Evolutionary conservation across 75 land plant species (phyloP), one percentile per base, ranked within the genome.

Genomic region (Larix kaempferi): DNA sequence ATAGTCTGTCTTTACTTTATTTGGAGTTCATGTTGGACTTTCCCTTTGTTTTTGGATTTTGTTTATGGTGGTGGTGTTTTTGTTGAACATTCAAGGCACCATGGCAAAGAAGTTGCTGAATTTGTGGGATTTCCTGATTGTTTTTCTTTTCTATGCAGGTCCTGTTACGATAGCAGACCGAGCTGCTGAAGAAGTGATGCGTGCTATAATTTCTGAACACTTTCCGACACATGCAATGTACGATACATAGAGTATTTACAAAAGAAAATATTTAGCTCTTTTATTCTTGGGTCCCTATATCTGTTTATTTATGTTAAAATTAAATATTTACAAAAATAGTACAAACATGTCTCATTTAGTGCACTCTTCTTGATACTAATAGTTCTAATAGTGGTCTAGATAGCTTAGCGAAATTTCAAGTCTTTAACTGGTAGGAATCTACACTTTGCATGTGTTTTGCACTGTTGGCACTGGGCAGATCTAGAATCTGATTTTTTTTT

Each of bases 121-220:
- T 49, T 49, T 11, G 54, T 49, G 54, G 54, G 54, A 1, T 11
- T 11, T 49, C 12, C 54, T 49, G 54, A 49, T 49, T 11, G 2
- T 49, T 49, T 49, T 49, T 49, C 54, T 49, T 11, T 49, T 49
- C 54, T 49, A 10, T 82, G 76, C 77, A 96, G 99, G 99, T 78
- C 99, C 99, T 78, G 99, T 96, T 22, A 96, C 99, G 35, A 92
- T 96, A 65, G 99, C 98, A 56, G 99, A 96, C 72, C 86, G 83
- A 65, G 82, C 84, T 64, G 99, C 95, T 16, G 99, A 96, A 79
- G 95, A 92, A 74, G 74, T 90, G 27, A 96, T 96, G 99, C 88
- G 89, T 44, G 79, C 85, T 35, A 74, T 96, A 21, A 82, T 96
- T 71, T 78, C 77, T 8, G 86, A 92, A 82, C 87, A 74, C 52